These are phyloP conservation scores for Fusarium torreyae DNA, from an alignment of 2,329 filamentous ascomycete species.

Conservation along the genomic window DNA sequence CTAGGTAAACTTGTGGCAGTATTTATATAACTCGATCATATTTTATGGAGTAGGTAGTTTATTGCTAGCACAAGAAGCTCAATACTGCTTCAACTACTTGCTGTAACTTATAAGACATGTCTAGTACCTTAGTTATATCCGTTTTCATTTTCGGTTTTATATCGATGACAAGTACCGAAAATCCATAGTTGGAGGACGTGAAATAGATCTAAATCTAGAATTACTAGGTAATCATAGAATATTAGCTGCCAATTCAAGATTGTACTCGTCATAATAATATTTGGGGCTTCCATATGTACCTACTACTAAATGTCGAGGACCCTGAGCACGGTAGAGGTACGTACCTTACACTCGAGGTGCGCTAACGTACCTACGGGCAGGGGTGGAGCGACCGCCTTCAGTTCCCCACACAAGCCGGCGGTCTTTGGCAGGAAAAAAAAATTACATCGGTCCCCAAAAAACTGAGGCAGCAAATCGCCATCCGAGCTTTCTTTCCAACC, in stretches of 20 bases:
- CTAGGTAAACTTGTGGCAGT: too few species aligned
- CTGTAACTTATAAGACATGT: too few species aligned
- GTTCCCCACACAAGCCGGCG: conserved; percentile 40
- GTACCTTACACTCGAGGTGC: conserved; percentile 3
- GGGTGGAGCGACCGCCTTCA: conserved; percentile 32
- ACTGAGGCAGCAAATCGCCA: conserved; percentile 42
- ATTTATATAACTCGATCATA: too few species aligned
- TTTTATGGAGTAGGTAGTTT: too few species aligned
- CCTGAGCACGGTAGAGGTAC: conserved; percentile 27
- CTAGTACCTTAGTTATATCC: too few species aligned
- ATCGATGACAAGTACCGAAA: too few species aligned
- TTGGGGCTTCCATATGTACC: not conserved
- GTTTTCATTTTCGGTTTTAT: too few species aligned
- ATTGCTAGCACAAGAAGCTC: too few species aligned
- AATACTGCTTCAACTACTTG: too few species aligned
- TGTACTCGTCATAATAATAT: too few species aligned
- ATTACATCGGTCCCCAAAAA: conserved; percentile 41
- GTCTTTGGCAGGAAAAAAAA: conserved; percentile 41
- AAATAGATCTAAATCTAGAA: too few species aligned
- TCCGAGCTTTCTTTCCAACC: conserved; percentile 43
- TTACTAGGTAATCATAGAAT: not conserved
- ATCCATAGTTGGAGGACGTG: too few species aligned
- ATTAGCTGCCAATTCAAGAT: not conserved
- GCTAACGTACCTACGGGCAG: conserved; percentile 25
- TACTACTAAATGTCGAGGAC: conserved; percentile 5